Base-by-base conservation (phyloP, 148 eudicot species). In the Spergularia bocconei region DNA sequence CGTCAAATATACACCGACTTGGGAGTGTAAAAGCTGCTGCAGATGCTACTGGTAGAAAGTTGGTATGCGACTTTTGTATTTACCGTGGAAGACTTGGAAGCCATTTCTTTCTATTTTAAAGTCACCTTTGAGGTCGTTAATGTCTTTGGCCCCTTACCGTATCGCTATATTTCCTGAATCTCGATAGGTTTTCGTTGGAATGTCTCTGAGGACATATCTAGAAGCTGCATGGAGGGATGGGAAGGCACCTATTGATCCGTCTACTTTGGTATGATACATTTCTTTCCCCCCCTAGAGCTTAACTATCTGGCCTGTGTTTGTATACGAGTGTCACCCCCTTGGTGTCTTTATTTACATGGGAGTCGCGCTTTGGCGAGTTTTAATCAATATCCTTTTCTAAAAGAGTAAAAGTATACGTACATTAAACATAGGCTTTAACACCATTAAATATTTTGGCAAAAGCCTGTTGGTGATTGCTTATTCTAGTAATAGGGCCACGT, bases 171-270 rank as follows among this genome's bases (percentile, higher is more conserved):
- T 60, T 53, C 62, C 16, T 15, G 51, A 63, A 50, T 70, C n/a
- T 20, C 76, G 48, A 72, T 78, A 95, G 98, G 98, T 90, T 51
- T 92, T 95, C 74, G 96, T 92, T 74, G 98, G 98, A 63, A 90
- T 92, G 98, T 86, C 98, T 70, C 78, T 95, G 66, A 88, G 97
- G 82, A 90, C 98, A 47, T 95, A 92, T 84, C 86, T 95, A 74
- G 98, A 95, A 57, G 98, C 98, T 82, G 98, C 98, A 50, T 95
- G 93, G 93, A 92, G 80, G 86, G 97, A 95, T 86, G 97, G 98
- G 69, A 89, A 85, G 79, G 97, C 98, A 79, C 91, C 96, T 76
- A 90, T 95, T 82, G 98, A 95, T 82, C 98, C 97, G n/a, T 92
- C 98, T 73, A 92, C 96, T 73, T 80, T 95, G 87, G 97, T 95